Conservation (phyloP, 306 rosid species). For the Castanea sativa region DNA sequence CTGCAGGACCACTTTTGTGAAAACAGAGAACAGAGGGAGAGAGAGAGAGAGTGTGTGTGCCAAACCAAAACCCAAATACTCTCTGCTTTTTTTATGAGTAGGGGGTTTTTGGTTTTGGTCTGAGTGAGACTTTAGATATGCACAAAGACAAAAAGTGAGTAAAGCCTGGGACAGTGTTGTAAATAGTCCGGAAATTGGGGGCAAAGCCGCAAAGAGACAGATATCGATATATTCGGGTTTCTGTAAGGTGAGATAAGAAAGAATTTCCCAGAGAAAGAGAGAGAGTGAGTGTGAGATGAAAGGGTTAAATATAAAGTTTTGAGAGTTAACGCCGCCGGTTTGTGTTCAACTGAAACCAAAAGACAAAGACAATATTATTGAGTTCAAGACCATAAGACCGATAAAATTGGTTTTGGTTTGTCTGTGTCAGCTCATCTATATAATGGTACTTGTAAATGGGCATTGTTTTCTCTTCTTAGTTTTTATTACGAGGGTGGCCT, state of each 20-base stretch:
- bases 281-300: background rate
- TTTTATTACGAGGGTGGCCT: no score
- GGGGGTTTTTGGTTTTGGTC: background rate
- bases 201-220: background rate
- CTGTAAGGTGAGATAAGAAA: background rate
- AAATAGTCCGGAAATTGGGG: background rate
- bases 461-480: no score
- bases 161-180: background rate
- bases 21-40: background rate
- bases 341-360: constrained; percentile 12
- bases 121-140: background rate
- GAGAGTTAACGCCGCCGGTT: constrained; percentile 37
- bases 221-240: background rate
- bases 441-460: no score
- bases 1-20: background rate
- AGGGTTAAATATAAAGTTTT: background rate
- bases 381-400: background rate
- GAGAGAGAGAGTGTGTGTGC: background rate
- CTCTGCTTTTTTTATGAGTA: no score
- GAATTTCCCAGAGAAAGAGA: background rate
- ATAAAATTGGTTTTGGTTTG: no score
- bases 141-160: background rate
- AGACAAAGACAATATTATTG: constrained; percentile 23
- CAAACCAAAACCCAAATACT: background rate
- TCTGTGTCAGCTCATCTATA: no score